Evolutionary conservation across 1,284 basidiomycete species (phyloP).

Genomic region (Flammula alnicola): DNA sequence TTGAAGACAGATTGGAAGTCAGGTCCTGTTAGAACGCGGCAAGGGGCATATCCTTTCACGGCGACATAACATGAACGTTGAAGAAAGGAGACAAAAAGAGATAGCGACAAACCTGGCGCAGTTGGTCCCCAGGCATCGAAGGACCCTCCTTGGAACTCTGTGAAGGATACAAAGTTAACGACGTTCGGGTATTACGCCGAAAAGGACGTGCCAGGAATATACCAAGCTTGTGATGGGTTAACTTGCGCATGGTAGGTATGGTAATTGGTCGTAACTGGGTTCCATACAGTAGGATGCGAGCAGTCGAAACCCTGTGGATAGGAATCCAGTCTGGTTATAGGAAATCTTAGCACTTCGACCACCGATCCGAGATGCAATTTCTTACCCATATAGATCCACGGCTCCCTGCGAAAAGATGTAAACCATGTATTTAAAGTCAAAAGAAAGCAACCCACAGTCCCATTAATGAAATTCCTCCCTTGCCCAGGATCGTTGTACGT

Average conservation of each 20-base stretch:
- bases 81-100: neutral
- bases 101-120: constrained; percentile 52
- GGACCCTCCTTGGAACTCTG: constrained; percentile 72
- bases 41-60: constrained; percentile 48
- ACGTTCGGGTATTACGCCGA: neutral
- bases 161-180: neutral
- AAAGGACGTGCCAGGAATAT: constrained; percentile 56
- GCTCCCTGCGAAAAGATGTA: constrained; percentile 39
- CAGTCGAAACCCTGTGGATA: constrained; percentile 80
- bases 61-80: neutral
- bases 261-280: constrained; percentile 57
- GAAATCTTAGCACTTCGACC: neutral
- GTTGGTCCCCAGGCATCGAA: constrained; percentile 77
- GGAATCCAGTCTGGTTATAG: constrained; percentile 51
- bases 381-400: constrained; percentile 53
- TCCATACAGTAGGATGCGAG: constrained; percentile 66
- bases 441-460: constrained; percentile 45
- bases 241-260: constrained; percentile 58
- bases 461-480: constrained; percentile 69
- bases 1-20: constrained; percentile 80
- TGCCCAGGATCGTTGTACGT: constrained; percentile 75
- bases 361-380: neutral
- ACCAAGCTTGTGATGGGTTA: constrained; percentile 65
- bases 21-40: constrained; percentile 62
- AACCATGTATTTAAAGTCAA: neutral